Evolutionary conservation across 2,329 filamentous ascomycete species (phyloP), one percentile per base, ranked within the genome.

Genomic region (Thyridium curvatum): DNA sequence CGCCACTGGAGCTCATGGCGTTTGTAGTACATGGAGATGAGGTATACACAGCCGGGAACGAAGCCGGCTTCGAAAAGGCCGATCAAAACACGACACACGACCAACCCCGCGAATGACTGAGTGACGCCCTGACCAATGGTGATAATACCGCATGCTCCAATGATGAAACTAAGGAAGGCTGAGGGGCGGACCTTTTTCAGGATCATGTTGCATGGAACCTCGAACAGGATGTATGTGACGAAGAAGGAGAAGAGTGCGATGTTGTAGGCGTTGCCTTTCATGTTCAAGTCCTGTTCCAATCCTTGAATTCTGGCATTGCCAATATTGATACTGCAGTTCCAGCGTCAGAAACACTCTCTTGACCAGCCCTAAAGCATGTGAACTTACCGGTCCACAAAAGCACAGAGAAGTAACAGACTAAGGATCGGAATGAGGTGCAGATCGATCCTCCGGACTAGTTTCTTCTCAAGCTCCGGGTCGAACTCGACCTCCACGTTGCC

Each of bases 161-260:
- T 65, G 18, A 69, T 54, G 13, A 46, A 47, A 4, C 58, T 53
- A 3, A 70, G 48, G 46, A 59, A 66, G 15, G 55, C 48, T 12
- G 57, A 60, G 0, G 65, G 65, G 0, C 47, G 55, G 39, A 70
- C 47, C 18, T 59, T 48, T 39, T 62, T 61, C 32, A 69, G 53
- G 12, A 61, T 34, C 32, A 81, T 70, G 46, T 77, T 82, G 38
- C 64, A 68, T 0, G 79, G 77, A 28, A 82, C 77, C 51, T 80
- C 71, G 47, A 79, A 76, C 26, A 79, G 38, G 39, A 83, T 79
- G 52, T 82, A 83, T 4, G 71, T 70, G 48, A 82, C 68, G 50
- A 81, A 83, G 57, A 82, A 82, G 38, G 75, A 53, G 2, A 74
- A 77, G 1, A 83, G 62, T 2, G 80, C 66, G 7, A 61, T 59